These are phyloP conservation scores for Parathielavia appendiculata DNA, from an alignment of 495 filamentous ascomycete genomes.

Conservation along the genomic window DNA sequence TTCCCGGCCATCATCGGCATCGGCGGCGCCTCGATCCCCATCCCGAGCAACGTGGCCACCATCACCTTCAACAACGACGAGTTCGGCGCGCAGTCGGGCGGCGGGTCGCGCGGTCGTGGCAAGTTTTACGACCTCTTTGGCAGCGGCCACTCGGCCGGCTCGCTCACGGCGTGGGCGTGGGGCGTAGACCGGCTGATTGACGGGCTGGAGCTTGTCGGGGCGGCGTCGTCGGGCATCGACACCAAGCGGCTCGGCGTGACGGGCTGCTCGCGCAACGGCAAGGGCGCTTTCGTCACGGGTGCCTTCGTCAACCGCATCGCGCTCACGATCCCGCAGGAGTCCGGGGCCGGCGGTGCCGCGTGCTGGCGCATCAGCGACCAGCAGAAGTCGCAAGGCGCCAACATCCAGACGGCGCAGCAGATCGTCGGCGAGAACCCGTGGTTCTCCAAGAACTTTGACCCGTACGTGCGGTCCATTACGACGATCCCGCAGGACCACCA, in stretches of 20 bases:
- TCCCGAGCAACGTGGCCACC: slow-evolving; percentile 43
- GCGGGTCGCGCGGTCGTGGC: slow-evolving; percentile 40
- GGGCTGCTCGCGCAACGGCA: slow-evolving; percentile 53
- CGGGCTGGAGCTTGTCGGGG: slow-evolving; percentile 45
- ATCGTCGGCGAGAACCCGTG: slow-evolving; percentile 51
- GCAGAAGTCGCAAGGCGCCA: slow-evolving; percentile 43
- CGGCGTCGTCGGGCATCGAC: slow-evolving; percentile 44
- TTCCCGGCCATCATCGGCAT: slow-evolving; percentile 49
- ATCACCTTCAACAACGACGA: slow-evolving; percentile 50
- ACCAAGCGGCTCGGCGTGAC: slow-evolving; percentile 46
- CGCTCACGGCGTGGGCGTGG: slow-evolving; percentile 52
- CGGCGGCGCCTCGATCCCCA: slow-evolving; percentile 45
- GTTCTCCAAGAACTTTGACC: slow-evolving; percentile 45
- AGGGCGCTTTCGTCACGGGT: slow-evolving; percentile 50
- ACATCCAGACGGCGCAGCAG: slow-evolving; percentile 50
- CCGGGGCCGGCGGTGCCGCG: slow-evolving; percentile 48
- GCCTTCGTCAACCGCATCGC: slow-evolving; percentile 49
- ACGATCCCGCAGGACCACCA: slow-evolving; percentile 50
- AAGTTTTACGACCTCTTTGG: slow-evolving; percentile 52
- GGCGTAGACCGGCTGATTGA: slow-evolving; percentile 51
- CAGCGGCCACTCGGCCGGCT: slow-evolving; percentile 44
- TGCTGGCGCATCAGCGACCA: slow-evolving; percentile 51
- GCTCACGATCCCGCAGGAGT: slow-evolving; percentile 52
- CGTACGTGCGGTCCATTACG: slow-evolving; percentile 30
- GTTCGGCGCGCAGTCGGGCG: slow-evolving; percentile 39